Conservation (phyloP, 768 basidiomycete genomes). For the Leucocoprinus leucothites region DNA sequence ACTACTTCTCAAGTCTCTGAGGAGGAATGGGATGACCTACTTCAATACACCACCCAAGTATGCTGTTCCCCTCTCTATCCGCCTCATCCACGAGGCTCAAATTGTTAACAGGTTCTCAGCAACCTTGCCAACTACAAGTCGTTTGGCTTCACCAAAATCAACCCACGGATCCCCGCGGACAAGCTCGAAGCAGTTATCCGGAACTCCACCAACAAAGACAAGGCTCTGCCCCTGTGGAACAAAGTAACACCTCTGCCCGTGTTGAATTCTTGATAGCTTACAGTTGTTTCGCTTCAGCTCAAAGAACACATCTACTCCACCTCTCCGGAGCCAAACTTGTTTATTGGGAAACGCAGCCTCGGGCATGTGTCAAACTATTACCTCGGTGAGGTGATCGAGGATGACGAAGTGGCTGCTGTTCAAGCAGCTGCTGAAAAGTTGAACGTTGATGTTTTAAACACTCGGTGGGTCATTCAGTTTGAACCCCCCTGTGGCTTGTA, state of each 20-base stretch:
- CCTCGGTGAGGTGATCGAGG: slow-evolving; percentile 66
- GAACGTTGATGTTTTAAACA: slow-evolving; percentile 77
- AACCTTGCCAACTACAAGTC: slow-evolving; percentile 75
- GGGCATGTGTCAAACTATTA: slow-evolving; percentile 89
- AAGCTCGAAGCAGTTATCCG: slow-evolving; percentile 64
- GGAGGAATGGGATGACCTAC: slow-evolving; percentile 64
- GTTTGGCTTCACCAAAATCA: slow-evolving; percentile 85
- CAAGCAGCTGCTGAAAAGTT: slow-evolving; percentile 75
- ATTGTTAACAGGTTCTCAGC: slow-evolving; percentile 41
- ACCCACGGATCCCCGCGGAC: slow-evolving; percentile 61
- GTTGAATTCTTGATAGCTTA: background rate
- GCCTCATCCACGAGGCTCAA: background rate
- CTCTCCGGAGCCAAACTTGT: slow-evolving; percentile 61
- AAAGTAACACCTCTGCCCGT: slow-evolving; percentile 36
- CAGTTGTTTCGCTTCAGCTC: slow-evolving; percentile 39
- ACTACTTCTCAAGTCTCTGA: slow-evolving; percentile 47
- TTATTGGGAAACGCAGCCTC: slow-evolving; percentile 74
- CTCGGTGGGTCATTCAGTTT: slow-evolving; percentile 47
- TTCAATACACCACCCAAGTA: slow-evolving; percentile 77
- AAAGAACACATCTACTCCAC: slow-evolving; percentile 72
- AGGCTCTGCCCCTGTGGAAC: slow-evolving; percentile 60
- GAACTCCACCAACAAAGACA: slow-evolving; percentile 54
- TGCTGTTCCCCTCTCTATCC: slow-evolving; percentile 12
- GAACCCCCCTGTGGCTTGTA: background rate
- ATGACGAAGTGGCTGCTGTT: slow-evolving; percentile 74